phyloP scores from a whole-genome alignment of 2,329 filamentous ascomycete genomes.

The Cordyceps farinosa region DNA sequence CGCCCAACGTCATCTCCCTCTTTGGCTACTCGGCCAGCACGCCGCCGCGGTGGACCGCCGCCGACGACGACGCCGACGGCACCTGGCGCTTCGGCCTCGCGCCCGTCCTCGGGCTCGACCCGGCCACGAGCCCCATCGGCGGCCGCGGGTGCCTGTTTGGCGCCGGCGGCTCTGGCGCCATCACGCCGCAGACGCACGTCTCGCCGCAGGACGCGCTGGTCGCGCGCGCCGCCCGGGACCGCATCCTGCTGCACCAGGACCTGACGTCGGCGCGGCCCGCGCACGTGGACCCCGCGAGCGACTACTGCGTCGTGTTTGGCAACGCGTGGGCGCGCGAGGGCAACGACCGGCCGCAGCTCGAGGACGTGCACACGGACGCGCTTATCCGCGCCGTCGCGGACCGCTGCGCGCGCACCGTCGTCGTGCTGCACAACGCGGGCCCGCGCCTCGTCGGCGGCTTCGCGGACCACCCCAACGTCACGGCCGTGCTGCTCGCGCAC shows the following conservation, averaged over 20 bases:
- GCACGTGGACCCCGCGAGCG: conserved; percentile 43
- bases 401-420: conserved; percentile 59
- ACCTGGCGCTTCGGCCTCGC: conserved; percentile 37
- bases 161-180: conserved; percentile 48
- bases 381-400: conserved; percentile 56
- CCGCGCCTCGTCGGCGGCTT: conserved; percentile 58
- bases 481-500: conserved; percentile 60
- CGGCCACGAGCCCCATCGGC: conserved; percentile 39
- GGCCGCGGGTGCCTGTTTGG: conserved; percentile 37
- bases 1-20: conserved; percentile 51
- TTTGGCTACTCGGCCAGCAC: conserved; percentile 58
- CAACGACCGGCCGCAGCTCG: conserved; percentile 57
- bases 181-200: conserved; percentile 44
- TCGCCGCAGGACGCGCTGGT: conserved; percentile 55
- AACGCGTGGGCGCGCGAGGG: conserved; percentile 72
- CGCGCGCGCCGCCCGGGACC: conserved; percentile 50
- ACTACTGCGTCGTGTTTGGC: conserved; percentile 66
- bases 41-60: conserved; percentile 41
- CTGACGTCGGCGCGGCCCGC: conserved; percentile 45
- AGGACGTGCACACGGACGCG: conserved; percentile 62
- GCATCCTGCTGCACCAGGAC: conserved; percentile 58
- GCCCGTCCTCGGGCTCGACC: conserved; percentile 33
- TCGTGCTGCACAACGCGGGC: conserved; percentile 63
- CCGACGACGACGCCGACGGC: conserved; percentile 30
- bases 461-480: conserved; percentile 61